phyloP scores from a whole-genome alignment of 2,329 filamentous ascomycete species.

The Aspergillus tubingensis region DNA sequence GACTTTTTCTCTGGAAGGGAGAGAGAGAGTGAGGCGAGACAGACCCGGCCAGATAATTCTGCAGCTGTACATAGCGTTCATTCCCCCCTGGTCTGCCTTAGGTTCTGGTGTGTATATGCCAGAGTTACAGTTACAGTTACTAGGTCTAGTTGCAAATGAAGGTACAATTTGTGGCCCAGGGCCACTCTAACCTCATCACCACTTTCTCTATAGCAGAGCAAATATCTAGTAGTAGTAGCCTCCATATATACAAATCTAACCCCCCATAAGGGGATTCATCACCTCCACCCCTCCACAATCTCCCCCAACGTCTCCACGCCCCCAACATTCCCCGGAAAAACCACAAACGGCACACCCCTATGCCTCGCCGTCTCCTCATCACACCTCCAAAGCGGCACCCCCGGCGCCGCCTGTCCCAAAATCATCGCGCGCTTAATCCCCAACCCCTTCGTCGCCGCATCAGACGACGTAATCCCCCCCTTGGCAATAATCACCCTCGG shows the following conservation, averaged over 20 bases:
- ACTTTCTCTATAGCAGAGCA: no score
- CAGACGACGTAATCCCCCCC: conserved; percentile 62
- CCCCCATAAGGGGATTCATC: background rate
- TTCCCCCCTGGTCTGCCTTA: conserved; percentile 13
- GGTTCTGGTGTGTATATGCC: conserved; percentile 17
- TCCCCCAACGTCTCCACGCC: conserved; percentile 50
- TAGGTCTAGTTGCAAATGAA: conserved; percentile 29
- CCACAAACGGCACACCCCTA: conserved; percentile 56
- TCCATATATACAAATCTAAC: background rate
- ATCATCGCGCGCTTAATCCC: conserved; percentile 57
- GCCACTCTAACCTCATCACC: conserved; percentile 9
- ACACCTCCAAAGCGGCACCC: conserved; percentile 62
- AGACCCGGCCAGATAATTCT: conserved; percentile 13
- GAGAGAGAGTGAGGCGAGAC: background rate
- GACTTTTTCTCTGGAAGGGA: background rate
- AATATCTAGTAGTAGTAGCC: no score
- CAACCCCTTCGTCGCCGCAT: conserved; percentile 60
- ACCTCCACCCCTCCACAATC: conserved; percentile 47
- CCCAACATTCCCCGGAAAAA: conserved; percentile 62
- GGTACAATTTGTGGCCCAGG: conserved; percentile 27
- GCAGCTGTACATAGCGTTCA: conserved; percentile 25
- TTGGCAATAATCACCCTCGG: conserved; percentile 62
- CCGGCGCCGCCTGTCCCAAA: conserved; percentile 59
- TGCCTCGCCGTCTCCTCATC: conserved; percentile 56
- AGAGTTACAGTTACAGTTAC: conserved; percentile 5